Evolutionary conservation across 306 rosid genomes (phyloP).

Genomic region (Hippophae tibetana): DNA sequence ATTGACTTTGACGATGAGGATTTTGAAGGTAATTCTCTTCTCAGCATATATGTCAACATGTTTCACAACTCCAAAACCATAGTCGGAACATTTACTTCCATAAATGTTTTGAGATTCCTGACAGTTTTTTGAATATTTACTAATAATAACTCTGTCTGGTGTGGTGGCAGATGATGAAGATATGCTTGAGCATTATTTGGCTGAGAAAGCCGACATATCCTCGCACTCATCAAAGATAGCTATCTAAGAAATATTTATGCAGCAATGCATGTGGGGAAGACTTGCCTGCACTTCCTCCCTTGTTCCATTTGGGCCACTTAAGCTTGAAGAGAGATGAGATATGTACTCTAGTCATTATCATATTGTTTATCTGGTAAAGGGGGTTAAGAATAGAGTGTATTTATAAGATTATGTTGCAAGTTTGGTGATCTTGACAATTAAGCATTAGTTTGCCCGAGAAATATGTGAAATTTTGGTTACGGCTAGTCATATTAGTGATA

Average conservation of each 20-base stretch:
- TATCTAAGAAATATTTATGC: conserved; percentile 24
- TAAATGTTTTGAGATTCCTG: too few species aligned
- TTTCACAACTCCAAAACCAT: too few species aligned
- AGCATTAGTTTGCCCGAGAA: neutral
- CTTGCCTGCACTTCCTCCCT: neutral
- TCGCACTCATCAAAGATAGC: conserved; percentile 50
- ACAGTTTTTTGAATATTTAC: too few species aligned
- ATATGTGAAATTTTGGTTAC: too few species aligned
- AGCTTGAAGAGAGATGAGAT: conserved; percentile 2
- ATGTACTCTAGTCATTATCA: conserved; percentile 13
- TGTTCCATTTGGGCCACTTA: neutral
- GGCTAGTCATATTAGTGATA: too few species aligned
- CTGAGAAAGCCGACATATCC: conserved; percentile 75
- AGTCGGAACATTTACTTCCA: too few species aligned
- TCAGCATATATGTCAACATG: neutral
- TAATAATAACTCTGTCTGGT: conserved; percentile 7
- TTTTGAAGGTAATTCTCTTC: conserved; percentile 60
- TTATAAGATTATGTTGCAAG: neutral
- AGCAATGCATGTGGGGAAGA: conserved; percentile 1
- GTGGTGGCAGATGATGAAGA: conserved; percentile 73
- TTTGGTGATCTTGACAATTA: neutral
- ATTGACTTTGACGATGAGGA: conserved; percentile 85
- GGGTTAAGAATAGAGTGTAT: conserved; percentile 11
- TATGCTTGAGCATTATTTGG: conserved; percentile 96
- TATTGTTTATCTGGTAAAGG: neutral